Conservation (phyloP, 495 filamentous ascomycete species). For the Monascus purpureus region DNA sequence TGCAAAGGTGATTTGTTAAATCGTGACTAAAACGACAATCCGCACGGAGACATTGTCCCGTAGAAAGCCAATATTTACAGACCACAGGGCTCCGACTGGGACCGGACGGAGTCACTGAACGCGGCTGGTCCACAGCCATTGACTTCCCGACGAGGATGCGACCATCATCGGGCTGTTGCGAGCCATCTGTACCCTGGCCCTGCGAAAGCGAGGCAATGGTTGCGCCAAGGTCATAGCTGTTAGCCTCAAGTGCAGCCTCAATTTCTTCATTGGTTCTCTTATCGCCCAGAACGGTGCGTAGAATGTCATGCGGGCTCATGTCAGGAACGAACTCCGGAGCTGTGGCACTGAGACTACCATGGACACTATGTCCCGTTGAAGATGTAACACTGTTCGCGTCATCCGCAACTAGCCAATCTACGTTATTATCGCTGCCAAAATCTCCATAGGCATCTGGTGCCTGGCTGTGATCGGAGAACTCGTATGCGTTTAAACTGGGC, state of each 20-base stretch:
- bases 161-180: slow-evolving; percentile 22
- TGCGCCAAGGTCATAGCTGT: slow-evolving; percentile 83
- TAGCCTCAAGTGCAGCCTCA: slow-evolving; percentile 70
- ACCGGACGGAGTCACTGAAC: slow-evolving; percentile 58
- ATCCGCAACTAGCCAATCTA: slow-evolving; percentile 93
- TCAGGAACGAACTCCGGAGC: slow-evolving; percentile 73
- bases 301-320: slow-evolving; percentile 97
- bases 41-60: slow-evolving; percentile 80
- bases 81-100: slow-evolving; percentile 69
- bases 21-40: slow-evolving; percentile 98
- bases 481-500: slow-evolving; percentile 84
- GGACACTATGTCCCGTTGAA: slow-evolving; percentile 47
- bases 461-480: slow-evolving; percentile 65
- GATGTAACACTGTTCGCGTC: slow-evolving; percentile 65
- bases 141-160: slow-evolving; percentile 80
- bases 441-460: slow-evolving; percentile 81
- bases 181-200: slow-evolving; percentile 21
- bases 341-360: slow-evolving; percentile 58
- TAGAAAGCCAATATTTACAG: slow-evolving; percentile 91
- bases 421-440: slow-evolving; percentile 71
- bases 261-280: slow-evolving; percentile 87
- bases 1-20: slow-evolving; percentile 90
- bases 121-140: slow-evolving; percentile 55
- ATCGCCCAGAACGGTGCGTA: slow-evolving; percentile 86
- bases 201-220: slow-evolving; percentile 81